phyloP scores from a whole-genome alignment of 2,329 filamentous ascomycete species.

The Aciculosporium take region DNA sequence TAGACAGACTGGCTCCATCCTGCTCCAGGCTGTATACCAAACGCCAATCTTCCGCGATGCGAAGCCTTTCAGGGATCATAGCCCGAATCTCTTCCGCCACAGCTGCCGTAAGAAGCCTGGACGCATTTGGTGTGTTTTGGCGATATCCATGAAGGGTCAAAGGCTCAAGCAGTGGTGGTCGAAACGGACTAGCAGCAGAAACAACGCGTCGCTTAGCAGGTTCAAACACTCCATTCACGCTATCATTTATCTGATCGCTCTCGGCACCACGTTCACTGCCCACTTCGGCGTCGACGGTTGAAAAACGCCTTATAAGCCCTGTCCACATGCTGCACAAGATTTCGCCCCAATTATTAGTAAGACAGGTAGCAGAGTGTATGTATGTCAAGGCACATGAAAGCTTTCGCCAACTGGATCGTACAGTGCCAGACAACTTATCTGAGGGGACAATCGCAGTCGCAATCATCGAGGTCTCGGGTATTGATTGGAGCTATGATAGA shows the following conservation, averaged over 20 bases:
- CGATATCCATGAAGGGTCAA: slow-evolving; percentile 55
- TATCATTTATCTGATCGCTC: slow-evolving; percentile 21
- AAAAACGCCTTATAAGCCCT: slow-evolving; percentile 55
- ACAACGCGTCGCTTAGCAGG: slow-evolving; percentile 33
- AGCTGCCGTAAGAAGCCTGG: slow-evolving; percentile 53
- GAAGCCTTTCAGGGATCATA: slow-evolving; percentile 71
- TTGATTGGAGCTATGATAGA: not conserved
- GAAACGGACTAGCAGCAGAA: slow-evolving; percentile 51
- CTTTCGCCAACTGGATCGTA: not conserved
- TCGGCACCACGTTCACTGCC: slow-evolving; percentile 14
- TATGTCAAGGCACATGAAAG: not conserved
- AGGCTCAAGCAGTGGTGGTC: slow-evolving; percentile 77
- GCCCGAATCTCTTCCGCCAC: slow-evolving; percentile 88
- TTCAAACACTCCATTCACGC: slow-evolving; percentile 43
- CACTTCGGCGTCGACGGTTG: slow-evolving; percentile 28
- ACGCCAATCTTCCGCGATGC: slow-evolving; percentile 76
- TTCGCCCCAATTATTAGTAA: slow-evolving; percentile 6
- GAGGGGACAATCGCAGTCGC: not conserved
- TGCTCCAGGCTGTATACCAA: slow-evolving; percentile 83
- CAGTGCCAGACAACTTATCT: not conserved
- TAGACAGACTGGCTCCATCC: slow-evolving; percentile 75
- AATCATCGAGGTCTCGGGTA: slow-evolving; percentile 1
- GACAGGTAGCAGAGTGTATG: not conserved
- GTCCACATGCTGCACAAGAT: slow-evolving; percentile 32
- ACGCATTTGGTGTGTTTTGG: slow-evolving; percentile 41